Evolutionary conservation across 2,329 filamentous ascomycete genomes (phyloP).

Genomic region (Cercospora nicotianae): DNA sequence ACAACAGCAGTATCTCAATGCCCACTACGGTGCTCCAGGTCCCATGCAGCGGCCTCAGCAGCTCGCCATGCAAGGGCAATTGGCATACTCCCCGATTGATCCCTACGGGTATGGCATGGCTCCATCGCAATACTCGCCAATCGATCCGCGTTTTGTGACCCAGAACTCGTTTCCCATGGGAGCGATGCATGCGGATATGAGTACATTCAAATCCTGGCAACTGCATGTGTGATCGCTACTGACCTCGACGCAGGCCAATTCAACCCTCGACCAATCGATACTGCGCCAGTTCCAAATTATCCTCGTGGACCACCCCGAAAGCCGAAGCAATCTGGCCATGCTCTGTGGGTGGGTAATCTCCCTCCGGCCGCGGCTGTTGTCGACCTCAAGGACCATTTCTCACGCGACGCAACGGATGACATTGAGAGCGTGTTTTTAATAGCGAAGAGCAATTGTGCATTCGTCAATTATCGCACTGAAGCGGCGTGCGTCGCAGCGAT

Average conservation of each 20-base stretch:
- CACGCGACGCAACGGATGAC: slow-evolving; percentile 68
- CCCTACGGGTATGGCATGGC: slow-evolving; percentile 30
- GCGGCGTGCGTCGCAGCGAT: slow-evolving; percentile 73
- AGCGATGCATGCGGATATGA: slow-evolving; percentile 22
- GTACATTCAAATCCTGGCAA: slow-evolving; percentile 12
- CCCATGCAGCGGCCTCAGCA: slow-evolving; percentile 22
- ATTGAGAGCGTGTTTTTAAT: slow-evolving; percentile 92
- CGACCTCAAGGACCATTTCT: slow-evolving; percentile 88
- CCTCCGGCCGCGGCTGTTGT: slow-evolving; percentile 79
- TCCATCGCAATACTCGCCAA: slow-evolving; percentile 25
- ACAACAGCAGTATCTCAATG: slow-evolving; percentile 27
- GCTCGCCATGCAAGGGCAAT: slow-evolving; percentile 26
- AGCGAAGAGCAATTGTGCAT: slow-evolving; percentile 95
- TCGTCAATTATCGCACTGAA: slow-evolving; percentile 91
- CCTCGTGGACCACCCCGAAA: slow-evolving; percentile 66
- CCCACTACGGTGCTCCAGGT: slow-evolving; percentile 25
- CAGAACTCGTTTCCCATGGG: slow-evolving; percentile 24
- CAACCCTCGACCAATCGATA: slow-evolving; percentile 12
- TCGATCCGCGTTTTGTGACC: slow-evolving; percentile 30
- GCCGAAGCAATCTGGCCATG: slow-evolving; percentile 73
- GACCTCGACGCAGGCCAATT: slow-evolving; percentile 26
- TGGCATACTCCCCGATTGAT: slow-evolving; percentile 29
- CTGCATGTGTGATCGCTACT: neutral
- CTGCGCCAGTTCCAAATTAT: slow-evolving; percentile 36
- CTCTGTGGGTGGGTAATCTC: slow-evolving; percentile 93